These are phyloP conservation scores for Melampsora americana DNA, from an alignment of 1,284 basidiomycete species.

Conservation along the genomic window DNA sequence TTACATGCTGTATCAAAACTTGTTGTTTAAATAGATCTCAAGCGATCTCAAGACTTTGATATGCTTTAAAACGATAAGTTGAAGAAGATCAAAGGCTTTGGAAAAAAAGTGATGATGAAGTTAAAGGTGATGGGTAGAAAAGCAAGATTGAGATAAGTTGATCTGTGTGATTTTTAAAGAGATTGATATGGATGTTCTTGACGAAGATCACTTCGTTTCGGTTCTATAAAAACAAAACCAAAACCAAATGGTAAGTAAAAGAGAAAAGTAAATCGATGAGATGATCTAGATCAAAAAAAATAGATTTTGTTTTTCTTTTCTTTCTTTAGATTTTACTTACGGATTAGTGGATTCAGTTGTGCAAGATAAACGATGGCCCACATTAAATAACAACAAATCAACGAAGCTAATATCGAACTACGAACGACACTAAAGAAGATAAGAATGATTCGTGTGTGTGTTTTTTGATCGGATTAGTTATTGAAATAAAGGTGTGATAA, in stretches of 20 bases:
- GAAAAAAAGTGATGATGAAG: too few species aligned
- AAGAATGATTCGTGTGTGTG: background rate
- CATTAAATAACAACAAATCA: conserved; percentile 82
- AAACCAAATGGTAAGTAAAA: background rate
- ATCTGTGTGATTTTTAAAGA: too few species aligned
- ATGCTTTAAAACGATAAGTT: too few species aligned
- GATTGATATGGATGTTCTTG: conserved; percentile 1
- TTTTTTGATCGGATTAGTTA: background rate
- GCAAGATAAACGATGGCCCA: conserved; percentile 91
- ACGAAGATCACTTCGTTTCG: conserved; percentile 31
- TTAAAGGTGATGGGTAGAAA: too few species aligned
- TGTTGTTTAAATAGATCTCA: too few species aligned
- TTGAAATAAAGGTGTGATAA: background rate
- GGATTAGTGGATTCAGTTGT: conserved; percentile 80
- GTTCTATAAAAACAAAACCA: background rate
- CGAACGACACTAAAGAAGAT: conserved; percentile 66
- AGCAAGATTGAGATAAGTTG: too few species aligned
- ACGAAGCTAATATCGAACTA: conserved; percentile 69
- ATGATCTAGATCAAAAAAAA: background rate
- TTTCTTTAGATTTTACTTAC: conserved; percentile 60
- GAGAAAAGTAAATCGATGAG: too few species aligned
- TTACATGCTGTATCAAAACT: too few species aligned
- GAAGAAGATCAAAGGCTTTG: too few species aligned
- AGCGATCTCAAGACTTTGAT: too few species aligned
- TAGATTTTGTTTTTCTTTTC: background rate